Percentiles rank a stretch among this genome's conserved stretches.
Evolutionary conservation across 176 grass and related monocot species (phyloP).

Genomic region (Zoysia japonica): DNA sequence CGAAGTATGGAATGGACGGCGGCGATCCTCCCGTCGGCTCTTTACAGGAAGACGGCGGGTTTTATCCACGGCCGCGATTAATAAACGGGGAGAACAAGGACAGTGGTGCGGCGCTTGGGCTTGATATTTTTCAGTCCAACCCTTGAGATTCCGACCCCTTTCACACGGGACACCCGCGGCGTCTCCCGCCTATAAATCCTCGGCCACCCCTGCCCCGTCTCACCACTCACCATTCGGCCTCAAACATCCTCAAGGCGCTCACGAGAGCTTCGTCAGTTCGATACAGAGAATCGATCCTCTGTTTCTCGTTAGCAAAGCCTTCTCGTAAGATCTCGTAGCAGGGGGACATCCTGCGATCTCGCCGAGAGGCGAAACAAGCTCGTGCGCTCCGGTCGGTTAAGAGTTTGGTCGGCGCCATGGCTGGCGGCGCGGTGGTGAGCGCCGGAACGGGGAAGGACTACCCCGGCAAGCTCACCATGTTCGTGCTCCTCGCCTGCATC

Average conservation of each 20-base stretch:
- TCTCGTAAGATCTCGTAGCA: neutral
- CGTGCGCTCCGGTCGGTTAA: neutral
- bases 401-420: slow-evolving; percentile 41
- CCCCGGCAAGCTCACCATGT: slow-evolving; percentile 84
- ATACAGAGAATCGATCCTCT: neutral
- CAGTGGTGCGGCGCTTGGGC: too few species aligned
- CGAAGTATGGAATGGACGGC: slow-evolving; percentile 10
- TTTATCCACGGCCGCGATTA: slow-evolving; percentile 43
- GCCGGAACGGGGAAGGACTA: slow-evolving; percentile 65
- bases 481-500: slow-evolving; percentile 82
- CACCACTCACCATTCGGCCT: neutral
- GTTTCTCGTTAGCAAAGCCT: neutral
- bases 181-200: slow-evolving; percentile 32
- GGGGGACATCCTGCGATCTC: neutral
- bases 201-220: slow-evolving; percentile 18
- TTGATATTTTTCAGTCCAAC: neutral
- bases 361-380: neutral
- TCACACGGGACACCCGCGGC: neutral
- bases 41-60: slow-evolving; percentile 31
- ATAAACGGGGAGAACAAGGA: neutral
- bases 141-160: neutral
- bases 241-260: neutral
- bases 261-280: neutral
- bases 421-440: slow-evolving; percentile 68
- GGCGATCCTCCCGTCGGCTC: neutral